Conservation (phyloP, 2,329 filamentous ascomycete species). For the Stagonosporopsis chrysanthemi region DNA sequence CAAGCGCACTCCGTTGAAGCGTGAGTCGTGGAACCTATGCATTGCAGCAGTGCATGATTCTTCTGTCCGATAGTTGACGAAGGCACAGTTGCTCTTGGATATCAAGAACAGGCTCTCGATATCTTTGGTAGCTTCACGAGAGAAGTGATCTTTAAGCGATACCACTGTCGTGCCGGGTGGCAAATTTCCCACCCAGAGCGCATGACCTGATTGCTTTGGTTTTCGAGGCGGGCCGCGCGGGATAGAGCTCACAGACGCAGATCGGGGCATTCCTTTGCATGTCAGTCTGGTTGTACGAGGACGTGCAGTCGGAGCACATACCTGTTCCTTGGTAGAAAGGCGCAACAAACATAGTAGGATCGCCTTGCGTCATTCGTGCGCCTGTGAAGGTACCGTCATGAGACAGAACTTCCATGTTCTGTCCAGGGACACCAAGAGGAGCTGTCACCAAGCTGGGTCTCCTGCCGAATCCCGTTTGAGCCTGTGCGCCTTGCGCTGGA, state of each 20-base stretch:
- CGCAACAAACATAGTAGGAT: conserved; percentile 27
- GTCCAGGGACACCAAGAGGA: conserved; percentile 28
- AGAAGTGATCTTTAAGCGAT: conserved; percentile 90
- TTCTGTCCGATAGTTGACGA: conserved; percentile 92
- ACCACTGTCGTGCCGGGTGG: conserved; percentile 83
- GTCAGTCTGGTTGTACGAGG: conserved; percentile 13
- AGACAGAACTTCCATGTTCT: conserved; percentile 30
- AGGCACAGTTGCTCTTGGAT: conserved; percentile 95
- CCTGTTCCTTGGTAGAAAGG: conserved; percentile 14
- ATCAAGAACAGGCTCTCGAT: conserved; percentile 93
- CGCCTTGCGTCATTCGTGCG: conserved; percentile 25
- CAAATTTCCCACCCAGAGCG: conserved; percentile 94
- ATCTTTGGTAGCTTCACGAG: conserved; percentile 73
- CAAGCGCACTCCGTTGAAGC: conserved; percentile 83
- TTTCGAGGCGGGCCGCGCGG: conserved; percentile 71
- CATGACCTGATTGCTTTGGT: conserved; percentile 77
- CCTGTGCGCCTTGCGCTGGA: conserved; percentile 33
- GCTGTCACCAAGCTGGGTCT: conserved; percentile 35
- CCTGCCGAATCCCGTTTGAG: conserved; percentile 40
- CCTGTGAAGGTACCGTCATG: conserved; percentile 31
- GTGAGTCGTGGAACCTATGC: conserved; percentile 86
- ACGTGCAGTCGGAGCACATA: not conserved
- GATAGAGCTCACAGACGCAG: conserved; percentile 43
- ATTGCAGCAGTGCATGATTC: conserved; percentile 77
- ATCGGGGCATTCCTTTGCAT: conserved; percentile 27